These are phyloP conservation scores for Fistulinella cinereoalba DNA, from an alignment of 1,284 basidiomycete genomes.

Conservation along the genomic window DNA sequence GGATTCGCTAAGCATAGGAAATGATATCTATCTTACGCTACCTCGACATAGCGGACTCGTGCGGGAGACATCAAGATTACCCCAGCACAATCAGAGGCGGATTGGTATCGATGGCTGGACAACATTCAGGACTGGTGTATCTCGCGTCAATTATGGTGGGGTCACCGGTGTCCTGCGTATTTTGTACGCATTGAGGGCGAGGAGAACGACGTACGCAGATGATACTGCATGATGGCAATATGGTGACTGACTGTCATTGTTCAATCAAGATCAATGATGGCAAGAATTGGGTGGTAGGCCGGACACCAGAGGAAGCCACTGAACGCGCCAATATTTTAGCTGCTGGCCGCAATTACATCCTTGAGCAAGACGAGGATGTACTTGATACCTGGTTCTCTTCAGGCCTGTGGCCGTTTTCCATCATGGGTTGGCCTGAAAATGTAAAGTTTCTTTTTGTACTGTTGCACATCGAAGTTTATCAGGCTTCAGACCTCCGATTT, in stretches of 20 bases:
- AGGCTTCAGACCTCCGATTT: slow-evolving; percentile 67
- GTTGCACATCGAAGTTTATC: slow-evolving; percentile 2
- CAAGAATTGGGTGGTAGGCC: slow-evolving; percentile 90
- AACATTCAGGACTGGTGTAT: slow-evolving; percentile 99
- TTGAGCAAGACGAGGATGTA: slow-evolving; percentile 97
- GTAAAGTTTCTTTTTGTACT: slow-evolving; percentile 38
- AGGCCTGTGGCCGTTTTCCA: slow-evolving; percentile 97
- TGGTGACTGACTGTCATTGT: too few species aligned
- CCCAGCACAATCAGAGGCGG: slow-evolving; percentile 85
- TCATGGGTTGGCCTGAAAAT: slow-evolving; percentile 95
- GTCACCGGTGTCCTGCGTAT: slow-evolving; percentile 95
- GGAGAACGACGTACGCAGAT: slow-evolving; percentile 62
- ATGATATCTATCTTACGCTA: background rate
- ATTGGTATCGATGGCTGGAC: slow-evolving; percentile 98
- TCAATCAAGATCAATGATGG: slow-evolving; percentile 66
- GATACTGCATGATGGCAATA: slow-evolving; percentile 5
- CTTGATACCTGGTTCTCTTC: slow-evolving; percentile 99
- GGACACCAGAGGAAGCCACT: slow-evolving; percentile 77
- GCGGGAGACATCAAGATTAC: slow-evolving; percentile 83
- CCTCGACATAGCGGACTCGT: slow-evolving; percentile 66
- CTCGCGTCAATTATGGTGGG: slow-evolving; percentile 99
- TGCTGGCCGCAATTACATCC: slow-evolving; percentile 65
- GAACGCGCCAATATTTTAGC: slow-evolving; percentile 77
- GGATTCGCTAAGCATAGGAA: background rate
- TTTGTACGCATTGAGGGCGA: slow-evolving; percentile 85